These are phyloP conservation scores for Cynanchum wilfordii DNA, from an alignment of 257 asterid species.

Conservation along the genomic window DNA sequence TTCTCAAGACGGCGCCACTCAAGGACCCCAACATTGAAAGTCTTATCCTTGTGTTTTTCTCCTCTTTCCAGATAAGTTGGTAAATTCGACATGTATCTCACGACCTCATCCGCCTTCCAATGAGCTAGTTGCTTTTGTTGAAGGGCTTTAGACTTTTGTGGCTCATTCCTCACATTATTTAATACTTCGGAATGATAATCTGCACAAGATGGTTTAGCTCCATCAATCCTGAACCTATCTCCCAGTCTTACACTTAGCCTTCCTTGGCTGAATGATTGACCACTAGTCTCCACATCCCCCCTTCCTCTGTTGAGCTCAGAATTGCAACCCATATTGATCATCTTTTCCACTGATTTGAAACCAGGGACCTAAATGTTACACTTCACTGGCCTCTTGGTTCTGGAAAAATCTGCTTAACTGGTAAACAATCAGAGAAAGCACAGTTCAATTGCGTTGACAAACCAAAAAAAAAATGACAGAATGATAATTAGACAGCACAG, in stretches of 20 bases:
- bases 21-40: constrained; percentile 66
- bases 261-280: constrained; percentile 16
- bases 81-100: constrained; percentile 80
- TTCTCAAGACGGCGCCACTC: constrained; percentile 69
- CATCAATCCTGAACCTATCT: constrained; percentile 42
- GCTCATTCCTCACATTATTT: constrained; percentile 17
- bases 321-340: constrained; percentile 30
- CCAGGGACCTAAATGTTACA: background rate
- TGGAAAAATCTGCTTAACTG: background rate
- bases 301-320: constrained; percentile 19
- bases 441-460: constrained; percentile 9
- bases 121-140: constrained; percentile 31
- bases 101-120: constrained; percentile 48
- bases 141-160: constrained; percentile 24
- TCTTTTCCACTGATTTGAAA: background rate
- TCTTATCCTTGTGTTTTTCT: constrained; percentile 43
- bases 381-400: constrained; percentile 14
- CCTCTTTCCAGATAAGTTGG: constrained; percentile 64
- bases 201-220: constrained; percentile 22
- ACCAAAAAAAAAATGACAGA: background rate
- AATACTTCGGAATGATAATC: constrained; percentile 32
- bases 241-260: constrained; percentile 41
- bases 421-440: background rate
- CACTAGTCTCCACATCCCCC: constrained; percentile 20
- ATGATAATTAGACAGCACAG: background rate